Evolutionary conservation across 345 rosid species (phyloP).

Genomic region (Rhodomyrtus tomentosa): DNA sequence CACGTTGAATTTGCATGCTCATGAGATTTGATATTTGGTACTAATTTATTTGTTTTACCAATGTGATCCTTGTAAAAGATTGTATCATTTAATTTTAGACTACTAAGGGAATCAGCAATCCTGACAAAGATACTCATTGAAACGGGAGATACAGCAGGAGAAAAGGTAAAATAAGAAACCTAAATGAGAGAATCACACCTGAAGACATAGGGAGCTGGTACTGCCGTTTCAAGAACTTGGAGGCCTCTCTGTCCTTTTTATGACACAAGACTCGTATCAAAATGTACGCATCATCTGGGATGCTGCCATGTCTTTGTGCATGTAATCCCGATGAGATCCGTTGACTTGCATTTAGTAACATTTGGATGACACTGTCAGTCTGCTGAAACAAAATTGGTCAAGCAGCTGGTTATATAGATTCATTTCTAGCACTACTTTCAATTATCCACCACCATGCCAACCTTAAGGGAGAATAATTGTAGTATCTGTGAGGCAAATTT

Average conservation of each 20-base stretch:
- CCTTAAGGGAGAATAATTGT: conserved; percentile 67
- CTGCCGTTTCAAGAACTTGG: conserved; percentile 70
- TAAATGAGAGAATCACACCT: conserved; percentile 34
- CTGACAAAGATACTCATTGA: background rate
- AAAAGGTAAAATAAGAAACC: background rate
- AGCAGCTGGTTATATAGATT: background rate
- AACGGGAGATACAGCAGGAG: background rate
- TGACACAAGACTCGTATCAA: conserved; percentile 87
- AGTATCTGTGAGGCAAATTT: conserved; percentile 63
- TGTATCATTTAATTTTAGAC: background rate
- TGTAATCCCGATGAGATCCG: conserved; percentile 54
- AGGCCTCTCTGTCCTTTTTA: conserved; percentile 83
- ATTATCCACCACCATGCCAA: conserved; percentile 6
- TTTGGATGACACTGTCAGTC: conserved; percentile 62
- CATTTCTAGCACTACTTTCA: background rate
- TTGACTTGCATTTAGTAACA: conserved; percentile 86
- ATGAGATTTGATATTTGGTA: background rate
- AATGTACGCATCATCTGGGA: conserved; percentile 62
- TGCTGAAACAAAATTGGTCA: conserved; percentile 13
- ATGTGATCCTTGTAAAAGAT: background rate
- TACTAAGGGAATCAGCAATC: background rate
- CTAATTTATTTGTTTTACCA: background rate
- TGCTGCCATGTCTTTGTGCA: conserved; percentile 24
- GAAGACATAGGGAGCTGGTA: conserved; percentile 92
- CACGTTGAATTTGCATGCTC: background rate